Percentiles rank a stretch among this genome's conserved stretches.
phyloP scores from a whole-genome alignment of 192 early-diverging fungal genomes.

The Mortierella claussenii region DNA sequence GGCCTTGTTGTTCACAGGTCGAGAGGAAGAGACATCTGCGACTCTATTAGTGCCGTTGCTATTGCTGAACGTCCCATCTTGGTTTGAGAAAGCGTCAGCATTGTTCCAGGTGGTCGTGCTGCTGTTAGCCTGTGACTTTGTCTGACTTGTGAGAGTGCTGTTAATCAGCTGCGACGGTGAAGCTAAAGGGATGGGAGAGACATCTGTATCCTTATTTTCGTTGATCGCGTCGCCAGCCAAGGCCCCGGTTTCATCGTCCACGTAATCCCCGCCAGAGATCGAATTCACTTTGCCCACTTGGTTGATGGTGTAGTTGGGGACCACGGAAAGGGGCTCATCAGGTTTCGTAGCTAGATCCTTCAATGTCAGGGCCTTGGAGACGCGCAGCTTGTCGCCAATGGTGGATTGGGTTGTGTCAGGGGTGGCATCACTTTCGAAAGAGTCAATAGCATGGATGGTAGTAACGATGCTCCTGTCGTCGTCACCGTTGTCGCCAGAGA shows the following conservation, averaged over 20 bases:
- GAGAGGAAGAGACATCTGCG: neutral
- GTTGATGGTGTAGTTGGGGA: conserved; percentile 6
- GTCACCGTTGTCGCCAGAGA: no score
- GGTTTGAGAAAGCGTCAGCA: no score
- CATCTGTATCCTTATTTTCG: conserved; percentile 1
- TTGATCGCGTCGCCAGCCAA: conserved; percentile 30
- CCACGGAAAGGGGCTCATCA: conserved; percentile 16
- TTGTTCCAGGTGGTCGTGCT: neutral
- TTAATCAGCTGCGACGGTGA: conserved; percentile 18
- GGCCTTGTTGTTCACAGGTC: neutral
- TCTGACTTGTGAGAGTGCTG: neutral
- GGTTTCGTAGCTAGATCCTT: conserved; percentile 13
- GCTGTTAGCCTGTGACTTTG: neutral
- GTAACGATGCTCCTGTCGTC: neutral
- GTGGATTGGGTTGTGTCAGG: neutral
- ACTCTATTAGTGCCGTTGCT: neutral
- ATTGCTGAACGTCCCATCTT: neutral
- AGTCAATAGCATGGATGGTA: no score
- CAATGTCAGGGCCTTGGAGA: neutral
- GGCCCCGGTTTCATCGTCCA: conserved; percentile 7
- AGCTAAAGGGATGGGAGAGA: neutral
- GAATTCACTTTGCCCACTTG: neutral
- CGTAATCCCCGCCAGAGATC: neutral
- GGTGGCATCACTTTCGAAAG: no score
- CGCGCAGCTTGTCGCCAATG: neutral